Percentiles rank a stretch among this genome's conserved stretches.
Evolutionary conservation across 805 yeast genomes (phyloP).

Genomic region (Ogataea pignaliae): DNA sequence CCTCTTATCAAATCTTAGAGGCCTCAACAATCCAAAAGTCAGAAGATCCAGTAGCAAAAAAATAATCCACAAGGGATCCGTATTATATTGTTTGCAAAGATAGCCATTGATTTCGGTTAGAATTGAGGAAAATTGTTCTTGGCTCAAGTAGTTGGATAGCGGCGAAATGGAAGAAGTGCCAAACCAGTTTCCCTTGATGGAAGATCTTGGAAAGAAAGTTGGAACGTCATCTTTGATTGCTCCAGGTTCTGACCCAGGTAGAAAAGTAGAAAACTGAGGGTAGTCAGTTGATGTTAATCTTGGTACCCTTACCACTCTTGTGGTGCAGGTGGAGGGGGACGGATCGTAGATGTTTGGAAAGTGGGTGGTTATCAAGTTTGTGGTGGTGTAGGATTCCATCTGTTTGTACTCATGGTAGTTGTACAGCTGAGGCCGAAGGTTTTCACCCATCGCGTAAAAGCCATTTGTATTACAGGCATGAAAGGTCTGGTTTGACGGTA

Average conservation of each 20-base stretch:
- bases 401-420: constrained; percentile 59
- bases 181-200: constrained; percentile 38
- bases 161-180: constrained; percentile 56
- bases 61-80: constrained; percentile 34
- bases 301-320: constrained; percentile 66
- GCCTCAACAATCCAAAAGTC: constrained; percentile 37
- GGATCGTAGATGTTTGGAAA: constrained; percentile 53
- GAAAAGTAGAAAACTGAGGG: constrained; percentile 51
- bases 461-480: no score
- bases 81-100: constrained; percentile 37
- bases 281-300: constrained; percentile 38
- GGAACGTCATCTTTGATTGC: constrained; percentile 35
- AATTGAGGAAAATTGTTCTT: constrained; percentile 37
- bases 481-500: no score
- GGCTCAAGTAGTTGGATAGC: constrained; percentile 33
- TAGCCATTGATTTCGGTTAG: constrained; percentile 40
- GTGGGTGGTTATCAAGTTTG: constrained; percentile 55
- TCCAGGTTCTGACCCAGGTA: constrained; percentile 65
- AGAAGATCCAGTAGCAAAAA: constrained; percentile 38
- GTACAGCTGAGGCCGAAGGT: constrained; percentile 37
- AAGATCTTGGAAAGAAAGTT: constrained; percentile 36
- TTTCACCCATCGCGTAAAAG: no score
- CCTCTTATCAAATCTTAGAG: constrained; percentile 31
- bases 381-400: constrained; percentile 26
- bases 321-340: constrained; percentile 35